Evolutionary conservation across 2,329 filamentous ascomycete species (phyloP).

Genomic region (Fusarium nygamai): DNA sequence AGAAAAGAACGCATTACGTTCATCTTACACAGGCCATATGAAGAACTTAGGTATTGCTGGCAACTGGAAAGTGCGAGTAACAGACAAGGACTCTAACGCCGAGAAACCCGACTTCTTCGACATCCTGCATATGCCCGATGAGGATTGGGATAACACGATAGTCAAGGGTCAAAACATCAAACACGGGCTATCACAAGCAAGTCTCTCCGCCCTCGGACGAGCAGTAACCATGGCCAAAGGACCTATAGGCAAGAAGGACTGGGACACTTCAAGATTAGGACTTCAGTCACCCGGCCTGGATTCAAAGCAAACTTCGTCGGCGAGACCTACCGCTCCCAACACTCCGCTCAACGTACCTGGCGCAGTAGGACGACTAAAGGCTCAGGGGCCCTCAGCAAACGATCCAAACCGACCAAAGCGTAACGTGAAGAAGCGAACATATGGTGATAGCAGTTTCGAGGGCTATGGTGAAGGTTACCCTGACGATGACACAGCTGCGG

Average conservation of each 20-base stretch:
- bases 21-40: constrained; percentile 75
- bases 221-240: constrained; percentile 69
- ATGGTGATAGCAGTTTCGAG: constrained; percentile 78
- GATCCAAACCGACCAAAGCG: constrained; percentile 69
- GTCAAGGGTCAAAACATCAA: constrained; percentile 65
- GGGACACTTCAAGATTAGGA: constrained; percentile 68
- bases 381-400: constrained; percentile 50
- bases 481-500: constrained; percentile 70
- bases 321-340: constrained; percentile 62
- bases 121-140: constrained; percentile 62
- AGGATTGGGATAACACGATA: constrained; percentile 65
- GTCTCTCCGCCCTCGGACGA: constrained; percentile 56
- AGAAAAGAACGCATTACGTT: constrained; percentile 73
- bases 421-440: constrained; percentile 77
- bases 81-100: constrained; percentile 58
- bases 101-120: constrained; percentile 60
- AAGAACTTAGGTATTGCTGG: constrained; percentile 70
- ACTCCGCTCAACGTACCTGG: constrained; percentile 57
- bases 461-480: constrained; percentile 78
- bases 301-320: constrained; percentile 54
- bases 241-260: constrained; percentile 62
- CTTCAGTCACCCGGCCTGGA: constrained; percentile 59
- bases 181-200: constrained; percentile 60
- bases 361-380: constrained; percentile 52
- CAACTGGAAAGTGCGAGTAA: constrained; percentile 67